Conservation (phyloP, 352 stramenopile genomes). For the Phytophthora pluvialis region DNA sequence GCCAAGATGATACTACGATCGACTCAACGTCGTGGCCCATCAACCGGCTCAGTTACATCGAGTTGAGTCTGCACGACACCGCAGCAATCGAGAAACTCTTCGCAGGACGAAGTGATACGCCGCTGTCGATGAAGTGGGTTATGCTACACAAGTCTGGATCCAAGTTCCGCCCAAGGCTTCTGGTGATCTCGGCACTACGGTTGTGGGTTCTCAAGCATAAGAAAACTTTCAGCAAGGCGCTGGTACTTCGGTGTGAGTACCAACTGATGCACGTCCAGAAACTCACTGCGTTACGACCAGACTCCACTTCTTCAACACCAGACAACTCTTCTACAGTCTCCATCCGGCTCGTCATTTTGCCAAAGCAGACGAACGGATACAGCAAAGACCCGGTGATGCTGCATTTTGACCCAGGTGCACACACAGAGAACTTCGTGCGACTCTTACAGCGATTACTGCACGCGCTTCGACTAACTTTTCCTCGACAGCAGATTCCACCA, state of each 20-base stretch:
- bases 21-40: constrained; percentile 56
- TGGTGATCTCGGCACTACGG: constrained; percentile 64
- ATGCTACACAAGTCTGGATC: constrained; percentile 47
- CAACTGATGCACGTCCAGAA: constrained; percentile 56
- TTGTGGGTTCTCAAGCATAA: constrained; percentile 60
- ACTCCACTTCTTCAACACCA: constrained; percentile 1
- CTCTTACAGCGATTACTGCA: constrained; percentile 64
- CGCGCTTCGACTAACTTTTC: constrained; percentile 52
- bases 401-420: constrained; percentile 64
- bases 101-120: constrained; percentile 45
- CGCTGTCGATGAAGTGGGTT: constrained; percentile 70
- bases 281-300: constrained; percentile 41
- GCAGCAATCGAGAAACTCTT: constrained; percentile 60
- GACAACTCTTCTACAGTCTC: constrained; percentile 33
- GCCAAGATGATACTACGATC: constrained; percentile 24
- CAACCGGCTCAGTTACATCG: constrained; percentile 71
- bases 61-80: constrained; percentile 52
- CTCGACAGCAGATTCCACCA: constrained; percentile 37
- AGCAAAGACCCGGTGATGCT: constrained; percentile 28
- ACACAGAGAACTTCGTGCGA: constrained; percentile 58
- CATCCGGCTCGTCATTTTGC: constrained; percentile 38
- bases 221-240: constrained; percentile 44
- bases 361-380: constrained; percentile 10
- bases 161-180: constrained; percentile 52
- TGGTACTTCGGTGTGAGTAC: constrained; percentile 44